Conservation (phyloP, 306 rosid genomes). For the Acacia melanoxylon region DNA sequence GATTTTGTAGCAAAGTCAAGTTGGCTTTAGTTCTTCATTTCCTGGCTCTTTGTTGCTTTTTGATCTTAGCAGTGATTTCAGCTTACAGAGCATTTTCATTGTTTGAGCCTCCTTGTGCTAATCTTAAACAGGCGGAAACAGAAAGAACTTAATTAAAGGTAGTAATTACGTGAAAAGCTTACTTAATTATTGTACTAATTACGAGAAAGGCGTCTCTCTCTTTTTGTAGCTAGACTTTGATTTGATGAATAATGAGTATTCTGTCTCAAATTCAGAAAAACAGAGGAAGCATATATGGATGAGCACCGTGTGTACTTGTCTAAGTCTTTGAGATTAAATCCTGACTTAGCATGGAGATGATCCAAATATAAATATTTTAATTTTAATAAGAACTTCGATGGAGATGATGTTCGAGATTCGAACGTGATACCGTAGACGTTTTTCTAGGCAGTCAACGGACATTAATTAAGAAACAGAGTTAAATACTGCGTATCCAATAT, state of each 20-base stretch:
- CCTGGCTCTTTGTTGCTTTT: slow-evolving; percentile 57
- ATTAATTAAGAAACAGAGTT: neutral
- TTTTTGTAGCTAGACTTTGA: neutral
- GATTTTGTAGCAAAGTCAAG: slow-evolving; percentile 74
- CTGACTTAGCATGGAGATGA: neutral
- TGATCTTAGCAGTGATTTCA: slow-evolving; percentile 68
- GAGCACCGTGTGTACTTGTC: neutral
- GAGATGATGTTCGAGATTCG: too few relatives aligned
- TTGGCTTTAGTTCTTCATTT: slow-evolving; percentile 63
- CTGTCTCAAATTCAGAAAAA: neutral
- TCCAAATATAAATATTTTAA: neutral
- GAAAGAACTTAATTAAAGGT: slow-evolving; percentile 26
- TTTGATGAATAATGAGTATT: neutral
- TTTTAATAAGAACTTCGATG: neutral
- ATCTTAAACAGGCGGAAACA: slow-evolving; percentile 41
- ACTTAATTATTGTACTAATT: neutral
- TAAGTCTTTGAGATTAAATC: neutral
- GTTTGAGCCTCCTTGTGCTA: slow-evolving; percentile 60
- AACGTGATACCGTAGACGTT: too few relatives aligned
- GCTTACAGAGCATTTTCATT: slow-evolving; percentile 70
- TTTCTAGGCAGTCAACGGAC: neutral
- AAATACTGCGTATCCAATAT: too few relatives aligned
- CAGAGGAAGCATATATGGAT: neutral
- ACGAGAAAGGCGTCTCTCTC: neutral
- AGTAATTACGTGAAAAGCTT: neutral